These are phyloP conservation scores for Cyberlindnera maclurae DNA, from an alignment of 805 yeast species.

Conservation along the genomic window DNA sequence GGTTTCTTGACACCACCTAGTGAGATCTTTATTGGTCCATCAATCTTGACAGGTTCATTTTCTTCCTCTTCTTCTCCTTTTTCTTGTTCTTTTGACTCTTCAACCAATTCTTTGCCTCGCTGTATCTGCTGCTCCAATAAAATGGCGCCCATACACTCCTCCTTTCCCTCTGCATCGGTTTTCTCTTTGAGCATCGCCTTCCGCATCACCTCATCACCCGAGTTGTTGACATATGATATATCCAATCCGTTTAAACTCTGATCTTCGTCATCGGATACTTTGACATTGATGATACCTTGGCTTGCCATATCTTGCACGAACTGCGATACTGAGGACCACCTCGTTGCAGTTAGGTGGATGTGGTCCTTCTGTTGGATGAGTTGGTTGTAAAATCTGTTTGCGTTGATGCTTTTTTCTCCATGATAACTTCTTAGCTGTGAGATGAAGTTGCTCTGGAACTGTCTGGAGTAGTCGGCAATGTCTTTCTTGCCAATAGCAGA, in stretches of 20 bases:
- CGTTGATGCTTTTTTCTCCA: slow-evolving; percentile 73
- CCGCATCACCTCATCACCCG: slow-evolving; percentile 39
- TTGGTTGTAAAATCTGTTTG: slow-evolving; percentile 86
- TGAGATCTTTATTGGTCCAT: slow-evolving; percentile 11
- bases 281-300: slow-evolving; percentile 49
- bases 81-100: slow-evolving; percentile 14
- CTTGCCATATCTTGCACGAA: slow-evolving; percentile 58
- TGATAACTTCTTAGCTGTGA: slow-evolving; percentile 56
- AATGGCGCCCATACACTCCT: slow-evolving; percentile 37
- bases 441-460: slow-evolving; percentile 61
- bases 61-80: slow-evolving; percentile 38
- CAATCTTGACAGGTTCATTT: slow-evolving; percentile 1
- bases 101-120: slow-evolving; percentile 25
- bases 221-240: slow-evolving; percentile 48
- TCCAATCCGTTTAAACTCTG: slow-evolving; percentile 32
- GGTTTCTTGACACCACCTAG: slow-evolving; percentile 12
- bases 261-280: slow-evolving; percentile 25
- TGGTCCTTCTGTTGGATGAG: slow-evolving; percentile 78
- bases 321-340: slow-evolving; percentile 62
- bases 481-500: slow-evolving; percentile 39
- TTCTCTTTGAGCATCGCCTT: slow-evolving; percentile 32
- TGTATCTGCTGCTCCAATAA: slow-evolving; percentile 48
- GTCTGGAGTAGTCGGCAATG: slow-evolving; percentile 50
- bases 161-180: slow-evolving; percentile 32
- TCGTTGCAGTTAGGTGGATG: slow-evolving; percentile 85